Evolutionary conservation across 2,329 filamentous ascomycete genomes (phyloP).

Genomic region (Davidsoniella neocaledoniae): DNA sequence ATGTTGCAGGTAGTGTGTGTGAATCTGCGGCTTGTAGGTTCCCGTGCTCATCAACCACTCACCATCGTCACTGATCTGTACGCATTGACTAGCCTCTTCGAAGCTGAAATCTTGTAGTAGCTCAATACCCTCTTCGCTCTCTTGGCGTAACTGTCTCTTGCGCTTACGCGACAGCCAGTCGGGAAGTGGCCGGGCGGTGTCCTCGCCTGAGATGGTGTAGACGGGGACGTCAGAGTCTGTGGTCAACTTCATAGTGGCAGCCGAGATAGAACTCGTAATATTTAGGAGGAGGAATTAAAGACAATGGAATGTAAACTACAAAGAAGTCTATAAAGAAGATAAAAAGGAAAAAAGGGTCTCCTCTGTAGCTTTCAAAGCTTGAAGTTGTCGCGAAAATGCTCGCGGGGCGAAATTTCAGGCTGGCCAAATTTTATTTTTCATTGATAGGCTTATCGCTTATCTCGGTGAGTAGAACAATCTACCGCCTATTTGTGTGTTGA

Average conservation of each 20-base stretch:
- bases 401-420: slow-evolving; percentile 9
- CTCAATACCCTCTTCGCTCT: slow-evolving; percentile 85
- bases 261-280: background rate
- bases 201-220: slow-evolving; percentile 87
- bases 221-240: slow-evolving; percentile 73
- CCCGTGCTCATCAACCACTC: slow-evolving; percentile 95
- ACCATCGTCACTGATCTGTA: slow-evolving; percentile 83
- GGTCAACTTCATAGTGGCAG: slow-evolving; percentile 53
- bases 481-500: background rate
- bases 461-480: slow-evolving; percentile 4
- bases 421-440: slow-evolving; percentile 9
- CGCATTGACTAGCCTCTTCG: slow-evolving; percentile 81
- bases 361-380: background rate
- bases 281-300: background rate
- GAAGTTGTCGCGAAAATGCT: slow-evolving; percentile 6
- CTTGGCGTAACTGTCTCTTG: slow-evolving; percentile 82
- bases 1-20: slow-evolving; percentile 88
- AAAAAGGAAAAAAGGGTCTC: background rate
- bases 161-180: slow-evolving; percentile 87
- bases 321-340: background rate
- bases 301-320: background rate
- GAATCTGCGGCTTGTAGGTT: slow-evolving; percentile 61
- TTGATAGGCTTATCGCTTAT: slow-evolving; percentile 6
- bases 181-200: slow-evolving; percentile 71
- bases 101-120: slow-evolving; percentile 96